Conservation (phyloP, 257 asterid species). For the Buddleja alternifolia region DNA sequence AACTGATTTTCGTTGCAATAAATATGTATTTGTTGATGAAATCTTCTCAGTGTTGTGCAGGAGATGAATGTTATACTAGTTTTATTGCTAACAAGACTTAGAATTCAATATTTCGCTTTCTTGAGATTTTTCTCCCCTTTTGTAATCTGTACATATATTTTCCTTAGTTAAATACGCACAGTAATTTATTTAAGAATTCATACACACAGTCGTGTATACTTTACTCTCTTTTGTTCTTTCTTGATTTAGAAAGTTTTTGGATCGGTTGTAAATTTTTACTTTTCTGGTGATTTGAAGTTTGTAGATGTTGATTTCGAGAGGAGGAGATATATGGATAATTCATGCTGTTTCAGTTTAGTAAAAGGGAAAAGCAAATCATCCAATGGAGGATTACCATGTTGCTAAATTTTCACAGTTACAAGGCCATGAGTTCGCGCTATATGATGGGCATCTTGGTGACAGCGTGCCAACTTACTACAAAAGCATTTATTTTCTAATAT, state of each 20-base stretch:
- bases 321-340: constrained; percentile 57
- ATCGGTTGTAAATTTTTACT: constrained; percentile 56
- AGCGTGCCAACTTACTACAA: constrained; percentile 88
- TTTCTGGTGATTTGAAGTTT: constrained; percentile 33
- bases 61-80: too few relatives aligned
- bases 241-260: constrained; percentile 47
- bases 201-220: constrained; percentile 18
- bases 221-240: constrained; percentile 22
- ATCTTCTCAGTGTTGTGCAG: too few relatives aligned
- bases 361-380: constrained; percentile 94
- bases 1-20: too few relatives aligned
- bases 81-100: too few relatives aligned
- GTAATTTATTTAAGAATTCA: constrained; percentile 32
- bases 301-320: constrained; percentile 58
- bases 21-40: too few relatives aligned
- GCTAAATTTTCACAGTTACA: constrained; percentile 70
- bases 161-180: too few relatives aligned
- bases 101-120: too few relatives aligned
- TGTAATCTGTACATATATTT: background rate
- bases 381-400: constrained; percentile 97
- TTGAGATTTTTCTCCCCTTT: background rate
- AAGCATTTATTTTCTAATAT: constrained; percentile 84
- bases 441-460: constrained; percentile 89
- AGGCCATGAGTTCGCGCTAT: constrained; percentile 76
- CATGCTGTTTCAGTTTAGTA: constrained; percentile 77